phyloP scores from a whole-genome alignment of 1,284 basidiomycete species.

The Papiliotrema laurentii region DNA sequence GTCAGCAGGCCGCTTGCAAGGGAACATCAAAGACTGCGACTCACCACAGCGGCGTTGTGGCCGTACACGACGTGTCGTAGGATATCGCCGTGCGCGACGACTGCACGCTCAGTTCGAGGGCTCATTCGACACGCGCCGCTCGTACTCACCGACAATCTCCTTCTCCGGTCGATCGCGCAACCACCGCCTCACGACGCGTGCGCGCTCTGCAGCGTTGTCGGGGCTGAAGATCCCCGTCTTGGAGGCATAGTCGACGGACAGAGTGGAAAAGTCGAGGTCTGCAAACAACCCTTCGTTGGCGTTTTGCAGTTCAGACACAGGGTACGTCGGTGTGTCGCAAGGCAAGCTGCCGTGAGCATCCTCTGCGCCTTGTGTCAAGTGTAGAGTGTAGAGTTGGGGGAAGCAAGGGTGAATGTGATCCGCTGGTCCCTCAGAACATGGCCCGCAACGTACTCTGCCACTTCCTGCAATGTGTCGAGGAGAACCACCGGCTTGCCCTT shows the following conservation, averaged over 20 bases:
- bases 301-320: slow-evolving; percentile 27
- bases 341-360: slow-evolving; percentile 19
- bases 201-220: slow-evolving; percentile 31
- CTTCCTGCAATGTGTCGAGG: slow-evolving; percentile 44
- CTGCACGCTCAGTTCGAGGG: slow-evolving; percentile 9
- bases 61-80: slow-evolving; percentile 41
- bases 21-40: slow-evolving; percentile 5
- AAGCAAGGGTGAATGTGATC: neutral
- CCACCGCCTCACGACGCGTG: slow-evolving; percentile 36
- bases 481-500: slow-evolving; percentile 40
- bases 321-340: slow-evolving; percentile 43
- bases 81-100: slow-evolving; percentile 49
- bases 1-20: too few relatives aligned
- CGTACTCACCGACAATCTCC: slow-evolving; percentile 44
- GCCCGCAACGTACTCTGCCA: slow-evolving; percentile 40
- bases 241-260: slow-evolving; percentile 35
- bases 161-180: slow-evolving; percentile 38
- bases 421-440: too few relatives aligned
- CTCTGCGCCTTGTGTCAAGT: neutral
- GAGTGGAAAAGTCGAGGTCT: slow-evolving; percentile 39
- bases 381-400: neutral
- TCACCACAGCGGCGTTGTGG: slow-evolving; percentile 27
- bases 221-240: slow-evolving; percentile 44
- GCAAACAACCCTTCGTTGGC: slow-evolving; percentile 39
- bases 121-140: neutral